Base-by-base conservation (phyloP, 371 early-diverging fungal genomes). In the Lichtheimia hyalospora region DNA sequence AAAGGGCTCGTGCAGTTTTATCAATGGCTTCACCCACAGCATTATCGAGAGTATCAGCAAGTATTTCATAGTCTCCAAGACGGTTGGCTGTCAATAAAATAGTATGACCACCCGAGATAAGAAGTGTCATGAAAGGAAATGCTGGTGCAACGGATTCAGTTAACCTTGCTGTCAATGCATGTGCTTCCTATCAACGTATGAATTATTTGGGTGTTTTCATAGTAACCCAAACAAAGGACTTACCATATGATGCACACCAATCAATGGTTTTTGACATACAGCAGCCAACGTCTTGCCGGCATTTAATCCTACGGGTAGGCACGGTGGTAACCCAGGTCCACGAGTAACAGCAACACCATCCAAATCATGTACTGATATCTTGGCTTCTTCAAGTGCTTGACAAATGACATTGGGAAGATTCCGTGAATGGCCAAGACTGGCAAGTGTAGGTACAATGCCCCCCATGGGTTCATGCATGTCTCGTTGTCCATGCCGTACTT, bases 231-330 rank as follows among this genome's bases (percentile, higher is more conserved):
- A 16, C 12, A 5, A 20, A 14, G 41, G 21, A 67, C 68, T 55
- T 82, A 84, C 87, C 93, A 92, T 93, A 62, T 93, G 94, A 72
- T 93, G 92, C 27, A 93, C 91, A 28, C 92, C 92, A 49, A 92
- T 77, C 46, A 92, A 66, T 7, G 92, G 91, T 57, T 87, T 87
- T 34, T 72, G 72, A 52, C 56, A 49, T 27, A 86, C 92, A 3
- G 90, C 90, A 10, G 94, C 93, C 34, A 93, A 69, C 7, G 89
- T 84, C 63, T 92, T 92, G 23, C 84, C 92, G 0, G 93, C 93
- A 49, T 89, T 88, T 49, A 92, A 57, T 13, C 94, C 89, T 2
- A 92, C 93, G 8, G 86, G 81, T 14, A 93, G 68, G 62, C 89
- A 88, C 34, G 87, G 84, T 0, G 91, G 87, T 57, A 93, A 62